Percentiles rank a stretch among this genome's conserved stretches.
Evolutionary conservation across 148 eudicot genomes (phyloP).

Genomic region (Polygonum maritimum): DNA sequence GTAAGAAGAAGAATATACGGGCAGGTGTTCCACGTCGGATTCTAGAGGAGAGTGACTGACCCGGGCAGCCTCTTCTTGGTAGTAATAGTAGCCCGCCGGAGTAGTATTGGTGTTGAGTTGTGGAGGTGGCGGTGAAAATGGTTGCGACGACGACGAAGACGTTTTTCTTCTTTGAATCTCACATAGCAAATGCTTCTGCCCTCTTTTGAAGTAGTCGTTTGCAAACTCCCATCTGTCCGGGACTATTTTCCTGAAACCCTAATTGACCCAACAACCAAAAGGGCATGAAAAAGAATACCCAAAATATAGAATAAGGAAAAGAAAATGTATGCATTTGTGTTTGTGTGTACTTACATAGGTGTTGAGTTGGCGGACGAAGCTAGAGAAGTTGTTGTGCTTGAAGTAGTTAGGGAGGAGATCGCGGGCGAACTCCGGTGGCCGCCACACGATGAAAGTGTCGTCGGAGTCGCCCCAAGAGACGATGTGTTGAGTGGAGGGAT

Average conservation of each 20-base stretch:
- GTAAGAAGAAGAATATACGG: not conserved
- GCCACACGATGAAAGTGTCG: constrained; percentile 75
- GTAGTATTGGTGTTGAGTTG: not conserved
- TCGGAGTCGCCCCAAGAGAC: constrained; percentile 89
- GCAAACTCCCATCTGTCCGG: constrained; percentile 90
- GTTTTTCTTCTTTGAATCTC: constrained; percentile 94
- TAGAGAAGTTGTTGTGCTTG: constrained; percentile 69
- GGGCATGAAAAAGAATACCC: not conserved
- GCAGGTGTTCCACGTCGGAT: constrained; percentile 31
- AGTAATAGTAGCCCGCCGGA: constrained; percentile 24
- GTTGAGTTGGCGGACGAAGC: constrained; percentile 67
- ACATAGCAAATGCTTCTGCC: constrained; percentile 69
- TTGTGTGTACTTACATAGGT: constrained; percentile 33
- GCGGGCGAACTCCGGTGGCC: constrained; percentile 88
- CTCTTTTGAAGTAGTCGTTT: constrained; percentile 74
- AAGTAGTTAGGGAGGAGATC: constrained; percentile 64
- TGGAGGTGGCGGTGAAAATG: constrained; percentile 18
- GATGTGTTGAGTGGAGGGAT: constrained; percentile 53
- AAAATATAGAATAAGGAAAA: not conserved
- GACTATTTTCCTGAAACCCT: constrained; percentile 94
- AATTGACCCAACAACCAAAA: constrained; percentile 8
- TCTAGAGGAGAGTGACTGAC: constrained; percentile 53
- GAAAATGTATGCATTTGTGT: not conserved
- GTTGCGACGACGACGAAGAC: constrained; percentile 22
- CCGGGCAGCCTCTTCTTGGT: constrained; percentile 8